Percentiles rank a stretch among this genome's conserved stretches.
phyloP scores from a whole-genome alignment of 352 stramenopile species.

The Pythium phragmiticola region DNA sequence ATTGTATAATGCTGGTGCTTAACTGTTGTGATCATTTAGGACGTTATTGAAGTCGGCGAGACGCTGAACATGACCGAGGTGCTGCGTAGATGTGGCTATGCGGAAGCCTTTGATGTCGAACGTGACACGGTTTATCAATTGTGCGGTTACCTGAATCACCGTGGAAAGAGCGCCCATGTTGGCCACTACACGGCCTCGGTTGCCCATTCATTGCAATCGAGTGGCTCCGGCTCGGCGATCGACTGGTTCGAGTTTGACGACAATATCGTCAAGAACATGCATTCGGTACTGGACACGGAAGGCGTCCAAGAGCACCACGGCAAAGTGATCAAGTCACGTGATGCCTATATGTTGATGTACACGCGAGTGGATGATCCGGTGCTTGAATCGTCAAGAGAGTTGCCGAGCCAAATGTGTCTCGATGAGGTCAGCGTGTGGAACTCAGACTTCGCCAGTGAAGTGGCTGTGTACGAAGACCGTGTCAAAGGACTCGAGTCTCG shows the following conservation, averaged over 20 bases:
- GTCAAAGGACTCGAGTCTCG: slow-evolving; percentile 45
- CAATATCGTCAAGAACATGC: slow-evolving; percentile 58
- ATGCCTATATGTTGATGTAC: slow-evolving; percentile 89
- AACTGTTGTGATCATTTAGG: slow-evolving; percentile 30
- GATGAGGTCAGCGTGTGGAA: slow-evolving; percentile 59
- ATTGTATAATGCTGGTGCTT: background rate
- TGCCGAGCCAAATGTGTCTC: slow-evolving; percentile 27
- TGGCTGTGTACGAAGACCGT: slow-evolving; percentile 44
- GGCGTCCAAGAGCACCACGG: slow-evolving; percentile 43
- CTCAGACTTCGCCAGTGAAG: slow-evolving; percentile 45
- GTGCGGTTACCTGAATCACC: slow-evolving; percentile 79
- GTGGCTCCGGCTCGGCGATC: slow-evolving; percentile 12
- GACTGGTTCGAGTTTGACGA: slow-evolving; percentile 88
- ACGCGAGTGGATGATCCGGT: slow-evolving; percentile 39
- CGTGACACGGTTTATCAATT: slow-evolving; percentile 64
- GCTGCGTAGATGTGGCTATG: slow-evolving; percentile 42
- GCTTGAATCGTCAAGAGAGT: background rate
- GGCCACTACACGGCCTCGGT: slow-evolving; percentile 87
- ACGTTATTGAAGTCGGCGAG: slow-evolving; percentile 81
- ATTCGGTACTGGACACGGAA: slow-evolving; percentile 36
- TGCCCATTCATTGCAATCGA: slow-evolving; percentile 37
- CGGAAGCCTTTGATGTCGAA: slow-evolving; percentile 36
- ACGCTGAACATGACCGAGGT: slow-evolving; percentile 80
- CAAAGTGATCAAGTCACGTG: slow-evolving; percentile 66
- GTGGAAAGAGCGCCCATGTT: slow-evolving; percentile 75